Evolutionary conservation across 345 rosid genomes (phyloP), one percentile per base, ranked within the genome.

Genomic region (Odontarrhena argentea): DNA sequence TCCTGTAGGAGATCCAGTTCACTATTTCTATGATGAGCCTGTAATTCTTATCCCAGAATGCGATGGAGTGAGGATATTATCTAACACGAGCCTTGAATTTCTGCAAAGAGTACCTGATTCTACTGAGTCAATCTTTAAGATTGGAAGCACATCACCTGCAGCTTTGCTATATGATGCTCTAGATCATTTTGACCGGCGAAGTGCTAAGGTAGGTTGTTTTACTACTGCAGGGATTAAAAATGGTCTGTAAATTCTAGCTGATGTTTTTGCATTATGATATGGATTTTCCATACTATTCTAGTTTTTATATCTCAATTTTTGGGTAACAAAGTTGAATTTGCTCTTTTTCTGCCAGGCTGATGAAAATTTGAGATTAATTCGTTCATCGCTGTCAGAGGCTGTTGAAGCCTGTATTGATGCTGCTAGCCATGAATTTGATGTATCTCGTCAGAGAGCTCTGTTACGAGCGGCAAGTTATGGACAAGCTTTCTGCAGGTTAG

Each of bases 391-490:
- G 84, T 88, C 88, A 34, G 93, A 86, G 82, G 99, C 99, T 73
- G 97, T 94, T 74, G 97, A 88, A 78, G 83, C 88, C 50, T 94
- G 97, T 76, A 76, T 91, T 65, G 93, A 94, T 85, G 96, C 97
- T 72, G 97, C 96, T 5, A 85, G 97, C 46, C 91, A 94, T 76
- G 99, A 94, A 70, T 94, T 86, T 78, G 86, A 91, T 77, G 75
- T 82, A 69, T 73, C 83, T 48, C 96, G 96, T 64, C 99, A 88
- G 71, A 78, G 83, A 69, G 86, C 86, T 40, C 79, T 94, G 8
- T 71, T 94, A 67, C 84, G 99, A 83, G 96, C 99, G 67, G 97
- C 97, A 51, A 94, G 99, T 79, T 94, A 94, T 76, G 99, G 99
- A 50, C 99, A 94, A 78, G 99, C 97, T 64, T 94, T 94, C 78